phyloP scores from a whole-genome alignment of 2,329 filamentous ascomycete species.

The Scedosporium aurantiacum region DNA sequence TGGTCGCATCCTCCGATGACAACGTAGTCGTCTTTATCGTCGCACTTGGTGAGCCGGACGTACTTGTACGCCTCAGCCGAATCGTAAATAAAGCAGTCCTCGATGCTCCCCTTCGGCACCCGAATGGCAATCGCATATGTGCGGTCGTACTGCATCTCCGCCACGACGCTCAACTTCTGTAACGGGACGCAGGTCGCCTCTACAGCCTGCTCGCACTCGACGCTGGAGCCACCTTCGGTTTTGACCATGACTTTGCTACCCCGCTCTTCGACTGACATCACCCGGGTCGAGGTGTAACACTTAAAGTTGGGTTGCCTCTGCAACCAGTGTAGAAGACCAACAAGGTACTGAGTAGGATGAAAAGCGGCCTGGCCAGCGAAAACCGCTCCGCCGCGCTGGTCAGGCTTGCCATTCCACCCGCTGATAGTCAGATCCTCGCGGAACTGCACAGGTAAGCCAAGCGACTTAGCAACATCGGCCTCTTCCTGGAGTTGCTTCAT shows the following conservation, averaged over 20 bases:
- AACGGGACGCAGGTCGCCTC: constrained; percentile 45
- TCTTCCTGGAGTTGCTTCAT: constrained; percentile 27
- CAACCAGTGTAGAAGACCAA: constrained; percentile 40
- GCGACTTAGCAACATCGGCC: constrained; percentile 26
- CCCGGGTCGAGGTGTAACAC: constrained; percentile 40
- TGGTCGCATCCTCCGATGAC: constrained; percentile 47
- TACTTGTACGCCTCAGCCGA: constrained; percentile 44
- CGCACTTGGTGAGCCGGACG: constrained; percentile 39
- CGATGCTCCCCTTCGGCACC: constrained; percentile 37
- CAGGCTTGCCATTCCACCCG: constrained; percentile 38
- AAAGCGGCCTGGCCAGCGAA: constrained; percentile 39
- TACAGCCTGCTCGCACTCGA: constrained; percentile 36
- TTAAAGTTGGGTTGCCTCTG: constrained; percentile 38
- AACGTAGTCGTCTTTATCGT: constrained; percentile 42
- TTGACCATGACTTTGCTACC: constrained; percentile 35
- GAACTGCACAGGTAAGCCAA: constrained; percentile 28
- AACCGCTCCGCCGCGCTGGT: constrained; percentile 40
- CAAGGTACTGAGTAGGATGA: constrained; percentile 44
- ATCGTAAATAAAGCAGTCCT: constrained; percentile 46
- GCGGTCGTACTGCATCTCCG: constrained; percentile 40
- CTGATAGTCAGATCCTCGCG: constrained; percentile 29
- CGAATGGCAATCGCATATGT: constrained; percentile 47
- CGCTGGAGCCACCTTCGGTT: constrained; percentile 33
- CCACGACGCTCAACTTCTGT: constrained; percentile 41
- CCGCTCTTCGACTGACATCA: constrained; percentile 34